phyloP scores from a whole-genome alignment of 75 land plant species.

The Adiantum capillusveneris region DNA sequence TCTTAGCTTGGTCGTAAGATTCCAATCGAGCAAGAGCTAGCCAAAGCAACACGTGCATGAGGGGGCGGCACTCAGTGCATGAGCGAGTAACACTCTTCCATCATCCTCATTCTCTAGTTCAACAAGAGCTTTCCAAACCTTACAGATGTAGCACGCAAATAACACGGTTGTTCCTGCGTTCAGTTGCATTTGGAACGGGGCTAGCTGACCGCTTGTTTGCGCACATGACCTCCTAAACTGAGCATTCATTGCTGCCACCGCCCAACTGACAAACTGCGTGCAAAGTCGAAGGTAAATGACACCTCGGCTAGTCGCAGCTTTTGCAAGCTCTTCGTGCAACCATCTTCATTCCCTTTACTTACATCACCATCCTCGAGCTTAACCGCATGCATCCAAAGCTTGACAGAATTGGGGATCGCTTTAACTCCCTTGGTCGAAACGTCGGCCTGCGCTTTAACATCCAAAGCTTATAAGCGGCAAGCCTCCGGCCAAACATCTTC shows the following conservation, averaged over 20 bases:
- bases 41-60: constrained; percentile 84
- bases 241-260: no score
- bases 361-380: constrained; percentile 64
- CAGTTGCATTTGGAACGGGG: no score
- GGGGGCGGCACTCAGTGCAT: constrained; percentile 89
- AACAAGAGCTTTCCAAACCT: constrained; percentile 96
- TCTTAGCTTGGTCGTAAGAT: no score
- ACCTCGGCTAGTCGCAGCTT: constrained; percentile 74
- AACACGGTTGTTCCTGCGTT: no score
- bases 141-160: no score
- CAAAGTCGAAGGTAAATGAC: no score
- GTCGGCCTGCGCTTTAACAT: constrained; percentile 81
- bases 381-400: constrained; percentile 90
- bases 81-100: constrained; percentile 69
- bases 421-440: constrained; percentile 76
- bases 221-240: no score
- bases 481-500: constrained; percentile 98
- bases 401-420: constrained; percentile 79
- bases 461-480: constrained; percentile 67
- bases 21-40: no score
- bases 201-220: no score
- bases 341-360: no score
- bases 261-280: no score
- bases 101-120: constrained; percentile 98
- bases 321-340: constrained; percentile 70